Evolutionary conservation across 768 basidiomycete genomes (phyloP).

Genomic region (Collybia sp.): DNA sequence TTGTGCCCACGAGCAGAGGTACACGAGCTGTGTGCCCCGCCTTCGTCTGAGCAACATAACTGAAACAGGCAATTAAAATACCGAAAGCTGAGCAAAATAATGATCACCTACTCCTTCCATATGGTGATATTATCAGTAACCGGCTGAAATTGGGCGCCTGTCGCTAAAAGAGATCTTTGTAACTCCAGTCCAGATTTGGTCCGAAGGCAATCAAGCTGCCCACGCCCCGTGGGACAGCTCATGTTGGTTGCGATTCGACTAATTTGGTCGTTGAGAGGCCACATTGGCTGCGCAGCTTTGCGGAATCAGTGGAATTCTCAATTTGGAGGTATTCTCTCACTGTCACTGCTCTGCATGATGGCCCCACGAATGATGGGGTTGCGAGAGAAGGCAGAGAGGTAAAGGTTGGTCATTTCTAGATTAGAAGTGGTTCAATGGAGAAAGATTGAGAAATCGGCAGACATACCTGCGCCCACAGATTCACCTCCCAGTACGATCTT

Average conservation of each 20-base stretch:
- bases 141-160: conserved; percentile 27
- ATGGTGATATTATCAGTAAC: conserved; percentile 27
- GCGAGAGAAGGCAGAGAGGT: conserved; percentile 22
- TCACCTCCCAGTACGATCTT: conserved; percentile 41
- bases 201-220: conserved; percentile 23
- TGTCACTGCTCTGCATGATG: conserved; percentile 28
- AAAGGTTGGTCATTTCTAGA: conserved; percentile 28
- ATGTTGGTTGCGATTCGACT: conserved; percentile 20
- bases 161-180: conserved; percentile 17
- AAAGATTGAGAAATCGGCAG: background rate
- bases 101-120: conserved; percentile 23
- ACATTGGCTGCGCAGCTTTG: conserved; percentile 27
- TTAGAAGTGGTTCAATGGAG: background rate
- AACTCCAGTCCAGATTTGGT: conserved; percentile 19
- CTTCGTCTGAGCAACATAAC: conserved; percentile 23
- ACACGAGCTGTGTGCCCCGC: conserved; percentile 22
- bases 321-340: conserved; percentile 11
- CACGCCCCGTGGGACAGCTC: conserved; percentile 18
- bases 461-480: conserved; percentile 26
- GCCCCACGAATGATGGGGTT: conserved; percentile 26
- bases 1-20: conserved; percentile 26
- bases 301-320: background rate
- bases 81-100: background rate
- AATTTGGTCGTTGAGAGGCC: conserved; percentile 24
- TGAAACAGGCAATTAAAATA: conserved; percentile 1